A percentile compares a stretch with the other conserved stretches of the same genome.
These are phyloP conservation scores for Breviolum minutum DNA, from an alignment of 73 alveolate species.

Conservation along the genomic window DNA sequence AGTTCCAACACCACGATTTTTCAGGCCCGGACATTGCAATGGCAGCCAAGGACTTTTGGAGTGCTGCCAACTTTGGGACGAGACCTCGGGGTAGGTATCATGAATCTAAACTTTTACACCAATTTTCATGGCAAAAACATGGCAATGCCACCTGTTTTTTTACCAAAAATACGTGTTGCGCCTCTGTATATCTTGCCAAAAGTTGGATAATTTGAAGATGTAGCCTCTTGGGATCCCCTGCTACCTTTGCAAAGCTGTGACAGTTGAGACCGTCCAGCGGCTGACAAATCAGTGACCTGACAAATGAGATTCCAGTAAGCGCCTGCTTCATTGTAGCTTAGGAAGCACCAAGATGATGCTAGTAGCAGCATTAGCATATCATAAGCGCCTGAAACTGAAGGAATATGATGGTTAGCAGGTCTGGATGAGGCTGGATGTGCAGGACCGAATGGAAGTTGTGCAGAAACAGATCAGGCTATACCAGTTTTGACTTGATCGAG, in stretches of 20 bases:
- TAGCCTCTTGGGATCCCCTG: background rate
- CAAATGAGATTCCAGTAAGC: background rate
- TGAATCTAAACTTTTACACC: background rate
- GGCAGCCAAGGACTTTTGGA: conserved; percentile 16
- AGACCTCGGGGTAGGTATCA: background rate
- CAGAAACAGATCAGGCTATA: too few relatives aligned
- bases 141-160: too few relatives aligned
- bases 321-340: background rate
- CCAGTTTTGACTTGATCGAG: too few relatives aligned
- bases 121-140: too few relatives aligned
- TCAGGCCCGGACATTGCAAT: background rate
- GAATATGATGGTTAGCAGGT: too few relatives aligned
- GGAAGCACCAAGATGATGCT: background rate
- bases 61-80: background rate
- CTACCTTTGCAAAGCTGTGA: background rate
- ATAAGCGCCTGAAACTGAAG: too few relatives aligned
- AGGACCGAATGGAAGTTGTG: too few relatives aligned
- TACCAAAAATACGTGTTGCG: too few relatives aligned
- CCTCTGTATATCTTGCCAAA: too few relatives aligned
- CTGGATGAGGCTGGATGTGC: too few relatives aligned
- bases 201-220: too few relatives aligned
- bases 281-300: background rate
- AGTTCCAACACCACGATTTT: too few relatives aligned
- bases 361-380: background rate
- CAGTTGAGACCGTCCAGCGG: conserved; percentile 23